These are phyloP conservation scores for Neoscytalidium dimidiatum DNA, from an alignment of 2,329 filamentous ascomycete species.

Conservation along the genomic window DNA sequence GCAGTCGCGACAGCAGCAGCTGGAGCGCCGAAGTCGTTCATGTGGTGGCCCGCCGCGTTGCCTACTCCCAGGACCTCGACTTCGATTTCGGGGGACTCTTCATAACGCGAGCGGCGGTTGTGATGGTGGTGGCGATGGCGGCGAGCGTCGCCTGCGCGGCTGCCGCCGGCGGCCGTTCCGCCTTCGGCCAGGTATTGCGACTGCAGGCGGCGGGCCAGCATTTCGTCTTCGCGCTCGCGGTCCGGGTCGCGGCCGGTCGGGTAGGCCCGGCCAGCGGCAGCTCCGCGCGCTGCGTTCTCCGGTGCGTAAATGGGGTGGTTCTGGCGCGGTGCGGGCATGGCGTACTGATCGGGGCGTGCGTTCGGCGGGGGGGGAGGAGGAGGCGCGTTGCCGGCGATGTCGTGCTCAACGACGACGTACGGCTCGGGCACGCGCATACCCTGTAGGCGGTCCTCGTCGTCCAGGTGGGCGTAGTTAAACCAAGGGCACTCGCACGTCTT, in stretches of 20 bases:
- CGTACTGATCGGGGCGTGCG: constrained; percentile 30
- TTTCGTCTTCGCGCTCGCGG: constrained; percentile 49
- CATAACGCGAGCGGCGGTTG: not conserved
- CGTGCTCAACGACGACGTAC: constrained; percentile 53
- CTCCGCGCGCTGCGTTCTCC: constrained; percentile 26
- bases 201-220: constrained; percentile 55
- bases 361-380: constrained; percentile 24
- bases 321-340: constrained; percentile 31
- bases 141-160: constrained; percentile 32
- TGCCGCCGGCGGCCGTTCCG: constrained; percentile 12
- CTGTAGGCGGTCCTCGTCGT: constrained; percentile 53
- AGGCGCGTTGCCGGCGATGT: constrained; percentile 39
- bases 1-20: constrained; percentile 47
- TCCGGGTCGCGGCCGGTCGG: constrained; percentile 28
- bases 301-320: constrained; percentile 26
- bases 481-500: constrained; percentile 80
- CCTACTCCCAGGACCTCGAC: constrained; percentile 52
- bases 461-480: constrained; percentile 63
- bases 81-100: constrained; percentile 27
- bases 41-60: constrained; percentile 59
- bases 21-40: constrained; percentile 53
- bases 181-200: constrained; percentile 39
- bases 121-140: constrained; percentile 7
- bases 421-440: constrained; percentile 36
- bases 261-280: constrained; percentile 27